phyloP scores from a whole-genome alignment of 805 yeast species.

The Sugiyamaella americana region DNA sequence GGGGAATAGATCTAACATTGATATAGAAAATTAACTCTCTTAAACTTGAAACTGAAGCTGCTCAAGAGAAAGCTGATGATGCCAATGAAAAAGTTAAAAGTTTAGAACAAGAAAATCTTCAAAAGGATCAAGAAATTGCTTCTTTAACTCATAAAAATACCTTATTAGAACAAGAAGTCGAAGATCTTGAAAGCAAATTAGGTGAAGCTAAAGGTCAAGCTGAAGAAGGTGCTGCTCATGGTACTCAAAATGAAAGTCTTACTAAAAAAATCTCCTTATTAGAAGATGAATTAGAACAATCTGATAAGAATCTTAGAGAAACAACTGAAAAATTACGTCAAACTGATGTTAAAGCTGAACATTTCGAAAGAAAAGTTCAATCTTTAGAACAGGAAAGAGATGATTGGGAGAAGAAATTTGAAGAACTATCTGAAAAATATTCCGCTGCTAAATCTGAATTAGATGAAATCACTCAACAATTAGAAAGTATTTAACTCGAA shows the following conservation, averaged over 20 bases:
- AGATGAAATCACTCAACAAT: slow-evolving; percentile 94
- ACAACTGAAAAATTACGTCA: slow-evolving; percentile 92
- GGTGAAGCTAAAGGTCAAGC: slow-evolving; percentile 77
- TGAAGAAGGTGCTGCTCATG: slow-evolving; percentile 83
- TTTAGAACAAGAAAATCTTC: slow-evolving; percentile 85
- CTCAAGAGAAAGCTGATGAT: slow-evolving; percentile 96
- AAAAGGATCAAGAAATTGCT: slow-evolving; percentile 92
- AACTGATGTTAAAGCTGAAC: slow-evolving; percentile 93
- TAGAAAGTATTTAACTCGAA: slow-evolving; percentile 51
- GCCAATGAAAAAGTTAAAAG: slow-evolving; percentile 72
- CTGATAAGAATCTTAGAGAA: slow-evolving; percentile 86
- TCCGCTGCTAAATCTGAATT: slow-evolving; percentile 82
- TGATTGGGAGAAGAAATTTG: slow-evolving; percentile 82
- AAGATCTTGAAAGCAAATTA: slow-evolving; percentile 65
- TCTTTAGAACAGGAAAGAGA: slow-evolving; percentile 91
- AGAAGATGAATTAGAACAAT: slow-evolving; percentile 86
- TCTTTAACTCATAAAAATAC: slow-evolving; percentile 88
- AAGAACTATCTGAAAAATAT: slow-evolving; percentile 79
- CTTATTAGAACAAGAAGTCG: slow-evolving; percentile 73
- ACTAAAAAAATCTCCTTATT: slow-evolving; percentile 82
- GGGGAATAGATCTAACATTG: background rate
- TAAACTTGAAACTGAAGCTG: slow-evolving; percentile 90
- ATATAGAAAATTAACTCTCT: slow-evolving; percentile 77
- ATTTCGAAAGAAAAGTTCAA: slow-evolving; percentile 87
- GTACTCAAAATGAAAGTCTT: slow-evolving; percentile 84